Evolutionary conservation across 345 rosid genomes (phyloP), one percentile per base, ranked within the genome.

Genomic region (Corchorus capsularis): DNA sequence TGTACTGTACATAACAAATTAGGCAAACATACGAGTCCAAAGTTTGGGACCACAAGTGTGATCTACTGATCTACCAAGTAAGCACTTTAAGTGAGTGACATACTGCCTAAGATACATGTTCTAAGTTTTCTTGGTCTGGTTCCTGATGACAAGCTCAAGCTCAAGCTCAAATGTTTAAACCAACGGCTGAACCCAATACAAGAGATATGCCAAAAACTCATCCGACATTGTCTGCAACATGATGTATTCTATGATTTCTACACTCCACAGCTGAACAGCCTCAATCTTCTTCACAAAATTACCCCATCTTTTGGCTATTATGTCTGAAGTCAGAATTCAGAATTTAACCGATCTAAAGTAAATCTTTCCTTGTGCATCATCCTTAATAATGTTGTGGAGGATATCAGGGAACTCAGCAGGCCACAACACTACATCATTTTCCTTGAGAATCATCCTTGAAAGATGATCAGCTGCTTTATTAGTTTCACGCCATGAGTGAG

Each of bases 401-500:
- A 19, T 43, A 67, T 19, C 56, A n/a, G 87, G 85, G 55, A 84
- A 82, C 19, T 79, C 80, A 50, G 2, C 49, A 61, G 87, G 83
- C 83, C 77, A 77, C 77, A 84, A 62, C 8, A 81, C 81, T 1
- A 71, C 85, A 57, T 82, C 85, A 11, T 45, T 60, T 63, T 50
- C 70, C 13, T 35, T 16, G 8, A 74, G 66, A 71, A 62, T 54
- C 87, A 82, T 84, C 71, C 54, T 79, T 4, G 85, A 74, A 22
- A 84, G 81, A 71, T 77, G 39, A 77, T 84, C 87, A 16, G 87
- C 85, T 53, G 87, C 85, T 74, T 69, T 79, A 43, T 84, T 82
- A 46, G 81, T 75, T 67, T 84, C 87, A 0, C 87, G 79, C 83
- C 83, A 84, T 50, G 87, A 74, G 32, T 84, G 87, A 54, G 83